These are phyloP conservation scores for Aspergillus nomiae DNA, from an alignment of 2,329 filamentous ascomycete genomes.

Conservation along the genomic window DNA sequence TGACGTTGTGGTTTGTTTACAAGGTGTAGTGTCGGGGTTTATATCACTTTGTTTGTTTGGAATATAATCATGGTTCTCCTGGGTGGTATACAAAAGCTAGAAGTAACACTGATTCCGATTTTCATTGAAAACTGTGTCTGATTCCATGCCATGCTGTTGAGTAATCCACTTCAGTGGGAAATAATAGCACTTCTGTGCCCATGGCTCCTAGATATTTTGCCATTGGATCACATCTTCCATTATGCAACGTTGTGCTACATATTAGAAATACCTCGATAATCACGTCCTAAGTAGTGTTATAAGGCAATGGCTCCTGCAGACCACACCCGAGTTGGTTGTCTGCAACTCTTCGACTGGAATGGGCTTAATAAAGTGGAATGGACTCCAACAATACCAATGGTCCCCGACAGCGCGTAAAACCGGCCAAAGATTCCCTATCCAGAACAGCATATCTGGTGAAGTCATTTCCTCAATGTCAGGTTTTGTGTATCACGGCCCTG, in stretches of 20 bases:
- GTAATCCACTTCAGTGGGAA: neutral
- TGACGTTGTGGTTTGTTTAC: slow-evolving; percentile 15
- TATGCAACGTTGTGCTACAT: too few species aligned
- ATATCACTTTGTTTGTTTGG: neutral
- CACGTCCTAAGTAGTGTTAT: neutral
- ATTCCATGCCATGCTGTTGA: neutral
- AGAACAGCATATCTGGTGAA: neutral
- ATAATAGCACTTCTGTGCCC: neutral
- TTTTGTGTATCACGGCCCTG: neutral
- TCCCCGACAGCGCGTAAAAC: neutral
- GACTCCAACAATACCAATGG: neutral
- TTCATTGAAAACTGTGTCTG: neutral
- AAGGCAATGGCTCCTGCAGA: neutral
- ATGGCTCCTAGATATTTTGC: neutral
- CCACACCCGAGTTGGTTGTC: neutral
- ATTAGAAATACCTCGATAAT: neutral
- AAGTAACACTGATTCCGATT: neutral
- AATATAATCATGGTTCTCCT: neutral
- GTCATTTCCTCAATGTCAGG: neutral
- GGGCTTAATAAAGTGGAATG: neutral
- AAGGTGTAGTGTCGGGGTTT: slow-evolving; percentile 7
- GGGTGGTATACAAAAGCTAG: slow-evolving; percentile 2
- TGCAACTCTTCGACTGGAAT: neutral
- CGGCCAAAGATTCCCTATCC: neutral
- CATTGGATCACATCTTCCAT: neutral